Evolutionary conservation across 257 asterid species (phyloP), one percentile per base, ranked within the genome.

Genomic region (Ehretia macrophylla): DNA sequence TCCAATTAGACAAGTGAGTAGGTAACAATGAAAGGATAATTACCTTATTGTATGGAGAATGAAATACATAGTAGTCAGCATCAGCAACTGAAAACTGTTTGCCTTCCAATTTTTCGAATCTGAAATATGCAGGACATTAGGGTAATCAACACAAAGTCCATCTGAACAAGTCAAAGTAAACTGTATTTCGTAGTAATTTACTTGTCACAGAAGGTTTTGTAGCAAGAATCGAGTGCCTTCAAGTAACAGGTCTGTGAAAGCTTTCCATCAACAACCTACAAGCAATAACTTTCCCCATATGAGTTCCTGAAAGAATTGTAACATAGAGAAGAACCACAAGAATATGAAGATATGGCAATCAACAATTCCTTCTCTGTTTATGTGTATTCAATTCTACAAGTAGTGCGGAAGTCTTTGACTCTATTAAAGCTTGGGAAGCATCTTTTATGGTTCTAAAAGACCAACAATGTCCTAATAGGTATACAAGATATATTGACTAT

Each of bases 31-130:
- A 47, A 1, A 1, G 51, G n/a, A n/a, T n/a, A 77, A 20, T 42
- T 81, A 92, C 99, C 97, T 93, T 93, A 89, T 93, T 93, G 65
- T 93, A 93, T 8, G 99, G 99, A 72, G 99, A 93, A 78, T 93
- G 99, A 71, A 93, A 93, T 9, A 89, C 96, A 63, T 84, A 76
- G 72, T 89, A 89, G 47, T 79, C 89, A 14, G 91, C 96, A 74
- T 93, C 95, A 10, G 58, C 18, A 21, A 89, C 71, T 4, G 99
- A 93, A 69, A 93, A 93, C 72, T 77, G 74, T 70, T 86, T 86
- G 71, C 99, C 94, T 80, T 86, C 92, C 39, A 69, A 55, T 67
- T 89, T 93, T 76, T 89, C 90, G 57, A 75, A 86, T 81, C 99
- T 92, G 68, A 32, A 47, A 48, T 17, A 60, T 3, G 50, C n/a